Conservation (phyloP, 208 protist species). For the Acanthamoeba triangularis region DNA sequence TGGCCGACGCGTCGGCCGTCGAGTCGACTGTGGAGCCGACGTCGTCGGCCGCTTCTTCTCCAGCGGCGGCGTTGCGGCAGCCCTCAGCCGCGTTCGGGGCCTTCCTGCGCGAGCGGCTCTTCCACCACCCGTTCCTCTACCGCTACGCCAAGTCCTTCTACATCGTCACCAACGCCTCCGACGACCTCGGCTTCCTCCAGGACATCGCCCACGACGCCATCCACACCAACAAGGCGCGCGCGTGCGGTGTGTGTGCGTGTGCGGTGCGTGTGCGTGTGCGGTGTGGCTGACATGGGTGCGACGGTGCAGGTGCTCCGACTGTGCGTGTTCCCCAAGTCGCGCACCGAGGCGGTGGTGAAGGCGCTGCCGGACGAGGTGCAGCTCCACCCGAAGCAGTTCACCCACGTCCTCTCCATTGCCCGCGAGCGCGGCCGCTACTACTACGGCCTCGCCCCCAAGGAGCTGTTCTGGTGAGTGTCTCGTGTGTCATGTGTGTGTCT, state of each 20-base stretch:
- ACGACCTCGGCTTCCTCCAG: background rate
- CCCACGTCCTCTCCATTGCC: constrained; percentile 9
- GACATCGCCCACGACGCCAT: constrained; percentile 6
- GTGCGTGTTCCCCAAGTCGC: background rate
- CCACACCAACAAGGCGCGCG: background rate
- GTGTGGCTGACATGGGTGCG: too few species aligned
- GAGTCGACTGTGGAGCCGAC: too few species aligned
- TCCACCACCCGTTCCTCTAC: constrained; percentile 35
- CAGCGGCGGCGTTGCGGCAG: background rate
- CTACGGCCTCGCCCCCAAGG: background rate
- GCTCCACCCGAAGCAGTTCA: constrained; percentile 28
- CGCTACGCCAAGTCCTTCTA: constrained; percentile 43
- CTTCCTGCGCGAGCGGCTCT: background rate
- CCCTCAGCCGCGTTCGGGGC: background rate
- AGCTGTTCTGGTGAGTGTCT: background rate
- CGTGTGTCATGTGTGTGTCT: too few species aligned
- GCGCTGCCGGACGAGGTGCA: background rate
- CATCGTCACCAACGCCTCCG: background rate
- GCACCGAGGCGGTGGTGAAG: background rate
- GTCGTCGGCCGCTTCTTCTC: background rate
- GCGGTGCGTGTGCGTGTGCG: background rate
- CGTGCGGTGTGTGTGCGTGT: too few species aligned
- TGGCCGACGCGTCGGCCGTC: too few species aligned
- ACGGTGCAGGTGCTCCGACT: background rate
- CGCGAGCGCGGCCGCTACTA: constrained; percentile 1